phyloP scores from a whole-genome alignment of 2,329 filamentous ascomycete genomes.

The Aplosporella prunicola region DNA sequence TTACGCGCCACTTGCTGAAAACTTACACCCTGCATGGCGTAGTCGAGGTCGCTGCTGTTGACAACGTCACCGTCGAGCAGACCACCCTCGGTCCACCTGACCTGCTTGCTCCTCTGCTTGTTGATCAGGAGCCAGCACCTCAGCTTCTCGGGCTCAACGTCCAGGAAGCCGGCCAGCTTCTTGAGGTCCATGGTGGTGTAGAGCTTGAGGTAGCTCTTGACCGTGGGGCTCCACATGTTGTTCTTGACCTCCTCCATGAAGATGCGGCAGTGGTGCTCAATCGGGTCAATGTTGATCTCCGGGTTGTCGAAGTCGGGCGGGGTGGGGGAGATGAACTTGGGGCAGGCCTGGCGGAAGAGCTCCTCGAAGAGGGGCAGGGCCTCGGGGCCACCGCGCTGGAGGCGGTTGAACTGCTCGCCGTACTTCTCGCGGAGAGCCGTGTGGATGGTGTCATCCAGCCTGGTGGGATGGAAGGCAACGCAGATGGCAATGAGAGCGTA shows the following conservation, averaged over 20 bases:
- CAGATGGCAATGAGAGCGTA: constrained; percentile 98
- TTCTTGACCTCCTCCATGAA: constrained; percentile 99
- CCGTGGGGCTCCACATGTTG: constrained; percentile 94
- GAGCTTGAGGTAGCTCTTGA: constrained; percentile 96
- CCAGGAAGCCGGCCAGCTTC: constrained; percentile 95
- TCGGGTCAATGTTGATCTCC: constrained; percentile 86
- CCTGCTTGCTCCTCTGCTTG: constrained; percentile 96
- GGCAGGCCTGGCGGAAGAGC: constrained; percentile 94
- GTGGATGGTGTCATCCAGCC: constrained; percentile 98
- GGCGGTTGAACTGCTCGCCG: constrained; percentile 91
- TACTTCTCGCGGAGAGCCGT: constrained; percentile 97
- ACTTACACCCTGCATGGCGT: constrained; percentile 86
- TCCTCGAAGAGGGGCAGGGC: constrained; percentile 96
- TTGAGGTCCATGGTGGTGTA: constrained; percentile 99
- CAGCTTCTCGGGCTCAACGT: constrained; percentile 92
- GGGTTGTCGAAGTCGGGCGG: constrained; percentile 97
- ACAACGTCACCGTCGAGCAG: constrained; percentile 86
- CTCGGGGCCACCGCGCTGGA: constrained; percentile 93
- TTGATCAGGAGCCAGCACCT: constrained; percentile 90
- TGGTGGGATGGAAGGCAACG: constrained; percentile 92
- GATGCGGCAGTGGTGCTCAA: constrained; percentile 92
- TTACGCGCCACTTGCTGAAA: constrained; percentile 8
- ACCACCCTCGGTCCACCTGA: constrained; percentile 84
- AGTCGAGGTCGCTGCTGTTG: constrained; percentile 92
- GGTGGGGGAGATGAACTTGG: constrained; percentile 97